Evolutionary conservation across 1,139 yeast genomes (phyloP).

Genomic region (Saccharomyces hybrid): DNA sequence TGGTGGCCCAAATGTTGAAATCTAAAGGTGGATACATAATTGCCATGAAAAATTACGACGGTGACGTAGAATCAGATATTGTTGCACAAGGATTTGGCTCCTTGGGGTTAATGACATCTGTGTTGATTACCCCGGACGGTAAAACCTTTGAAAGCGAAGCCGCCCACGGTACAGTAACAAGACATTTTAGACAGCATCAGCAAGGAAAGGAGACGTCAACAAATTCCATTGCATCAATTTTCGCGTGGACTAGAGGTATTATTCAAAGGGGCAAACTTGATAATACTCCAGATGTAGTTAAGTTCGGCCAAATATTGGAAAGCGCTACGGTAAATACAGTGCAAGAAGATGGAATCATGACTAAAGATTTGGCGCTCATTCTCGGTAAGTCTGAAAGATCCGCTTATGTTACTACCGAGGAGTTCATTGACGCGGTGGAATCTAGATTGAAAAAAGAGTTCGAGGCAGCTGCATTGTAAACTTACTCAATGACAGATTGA

Average conservation of each 20-base stretch:
- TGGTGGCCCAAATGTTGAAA: conserved; percentile 98
- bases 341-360: conserved; percentile 78
- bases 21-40: conserved; percentile 90
- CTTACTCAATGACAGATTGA: background rate
- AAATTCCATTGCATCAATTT: conserved; percentile 95
- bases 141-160: conserved; percentile 94
- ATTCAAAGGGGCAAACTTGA: conserved; percentile 88
- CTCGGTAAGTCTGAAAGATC: conserved; percentile 77
- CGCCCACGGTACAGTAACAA: conserved; percentile 95
- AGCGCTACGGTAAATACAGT: conserved; percentile 83
- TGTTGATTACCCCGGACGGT: conserved; percentile 89
- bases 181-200: conserved; percentile 92
- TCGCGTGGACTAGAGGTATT: conserved; percentile 93
- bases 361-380: conserved; percentile 89
- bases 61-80: conserved; percentile 94
- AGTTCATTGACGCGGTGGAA: conserved; percentile 79
- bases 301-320: conserved; percentile 73
- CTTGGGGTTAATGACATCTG: conserved; percentile 92
- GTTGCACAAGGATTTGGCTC: conserved; percentile 98
- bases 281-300: conserved; percentile 70
- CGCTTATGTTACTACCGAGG: conserved; percentile 81
- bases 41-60: conserved; percentile 96
- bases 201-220: conserved; percentile 97
- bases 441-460: conserved; percentile 35
- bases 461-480: background rate